Evolutionary conservation across 345 rosid species (phyloP).

Genomic region (Citrus medica): DNA sequence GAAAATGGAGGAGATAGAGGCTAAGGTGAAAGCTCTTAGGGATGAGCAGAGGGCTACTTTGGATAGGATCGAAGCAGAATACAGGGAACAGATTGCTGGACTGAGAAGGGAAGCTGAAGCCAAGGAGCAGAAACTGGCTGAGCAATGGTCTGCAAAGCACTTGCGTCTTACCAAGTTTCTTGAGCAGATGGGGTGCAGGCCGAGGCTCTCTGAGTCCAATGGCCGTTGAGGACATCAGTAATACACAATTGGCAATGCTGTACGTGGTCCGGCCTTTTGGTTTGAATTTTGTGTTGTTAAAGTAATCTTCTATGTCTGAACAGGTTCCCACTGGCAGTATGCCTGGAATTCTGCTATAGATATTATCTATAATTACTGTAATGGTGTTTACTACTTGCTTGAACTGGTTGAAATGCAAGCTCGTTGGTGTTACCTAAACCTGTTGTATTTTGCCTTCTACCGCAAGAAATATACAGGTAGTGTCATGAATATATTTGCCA

Average conservation of each 20-base stretch:
- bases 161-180: slow-evolving; percentile 66
- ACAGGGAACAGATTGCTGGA: slow-evolving; percentile 64
- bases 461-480: neutral
- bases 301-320: neutral
- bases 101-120: slow-evolving; percentile 79
- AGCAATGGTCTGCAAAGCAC: slow-evolving; percentile 83
- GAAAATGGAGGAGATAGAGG: slow-evolving; percentile 86
- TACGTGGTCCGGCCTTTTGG: neutral
- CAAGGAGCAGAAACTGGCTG: slow-evolving; percentile 86
- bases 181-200: slow-evolving; percentile 69
- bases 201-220: slow-evolving; percentile 40
- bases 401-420: slow-evolving; percentile 9
- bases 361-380: slow-evolving; percentile 19
- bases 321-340: slow-evolving; percentile 8
- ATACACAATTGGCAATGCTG: neutral
- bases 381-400: slow-evolving; percentile 3
- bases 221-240: slow-evolving; percentile 27
- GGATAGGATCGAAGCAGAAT: slow-evolving; percentile 80
- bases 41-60: slow-evolving; percentile 73
- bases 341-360: slow-evolving; percentile 10
- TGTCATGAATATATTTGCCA: neutral
- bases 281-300: neutral
- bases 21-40: slow-evolving; percentile 75
- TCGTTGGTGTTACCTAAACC: slow-evolving; percentile 13
- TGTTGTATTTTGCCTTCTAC: slow-evolving; percentile 10